Evolutionary conservation across 2,329 filamentous ascomycete genomes (phyloP).

Genomic region (Trichoderma polysporum): DNA sequence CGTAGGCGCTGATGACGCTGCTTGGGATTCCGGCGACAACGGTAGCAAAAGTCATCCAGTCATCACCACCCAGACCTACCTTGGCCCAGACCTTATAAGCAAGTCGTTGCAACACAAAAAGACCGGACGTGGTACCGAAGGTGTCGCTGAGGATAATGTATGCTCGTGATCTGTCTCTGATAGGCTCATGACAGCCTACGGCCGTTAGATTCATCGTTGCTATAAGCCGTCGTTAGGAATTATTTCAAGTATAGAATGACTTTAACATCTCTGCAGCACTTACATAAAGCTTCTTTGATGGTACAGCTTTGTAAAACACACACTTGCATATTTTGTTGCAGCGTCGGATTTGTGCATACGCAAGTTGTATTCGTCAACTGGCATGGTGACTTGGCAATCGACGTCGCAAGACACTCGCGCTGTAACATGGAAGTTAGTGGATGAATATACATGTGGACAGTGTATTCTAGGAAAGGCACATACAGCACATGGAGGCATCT

Average conservation of each 20-base stretch:
- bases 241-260: too few species aligned
- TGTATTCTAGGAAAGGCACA: conserved; percentile 1
- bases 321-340: conserved; percentile 29
- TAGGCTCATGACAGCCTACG: conserved; percentile 24
- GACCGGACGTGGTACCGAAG: conserved; percentile 37
- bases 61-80: conserved; percentile 39
- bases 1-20: conserved; percentile 33
- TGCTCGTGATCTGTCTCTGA: conserved; percentile 34
- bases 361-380: conserved; percentile 31
- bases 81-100: conserved; percentile 36
- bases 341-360: conserved; percentile 31
- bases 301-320: conserved; percentile 34
- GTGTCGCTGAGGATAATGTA: conserved; percentile 36
- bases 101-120: conserved; percentile 45
- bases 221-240: conserved; percentile 4
- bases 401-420: conserved; percentile 30
- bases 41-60: conserved; percentile 34
- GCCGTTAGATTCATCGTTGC: conserved; percentile 30
- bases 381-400: conserved; percentile 31
- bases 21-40: conserved; percentile 29
- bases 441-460: not conserved
- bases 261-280: conserved; percentile 1
- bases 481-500: conserved; percentile 37
- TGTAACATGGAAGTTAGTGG: conserved; percentile 12
- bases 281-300: conserved; percentile 35